These are phyloP conservation scores for Colletotrichum agaves DNA, from an alignment of 2,329 filamentous ascomycete species.

Conservation along the genomic window DNA sequence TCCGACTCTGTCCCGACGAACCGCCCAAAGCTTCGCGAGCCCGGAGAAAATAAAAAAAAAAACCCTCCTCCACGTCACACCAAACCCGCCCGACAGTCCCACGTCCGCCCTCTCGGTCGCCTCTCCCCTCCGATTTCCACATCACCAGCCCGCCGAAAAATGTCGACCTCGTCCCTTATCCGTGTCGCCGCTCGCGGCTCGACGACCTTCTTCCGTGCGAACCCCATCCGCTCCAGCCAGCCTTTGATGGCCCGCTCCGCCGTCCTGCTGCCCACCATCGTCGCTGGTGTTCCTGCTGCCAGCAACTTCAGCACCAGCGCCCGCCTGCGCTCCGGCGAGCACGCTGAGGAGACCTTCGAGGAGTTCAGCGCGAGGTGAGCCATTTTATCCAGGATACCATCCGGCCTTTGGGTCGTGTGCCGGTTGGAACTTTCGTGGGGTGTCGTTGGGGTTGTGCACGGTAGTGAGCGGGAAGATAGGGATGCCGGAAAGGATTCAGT, in stretches of 20 bases:
- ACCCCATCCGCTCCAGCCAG: conserved; percentile 64
- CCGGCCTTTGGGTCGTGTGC: background rate
- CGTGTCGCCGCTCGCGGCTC: conserved; percentile 77
- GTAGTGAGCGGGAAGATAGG: conserved; percentile 22
- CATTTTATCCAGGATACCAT: background rate
- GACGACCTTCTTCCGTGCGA: conserved; percentile 72
- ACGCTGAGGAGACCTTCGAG: conserved; percentile 97
- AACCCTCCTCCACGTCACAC: conserved; percentile 33
- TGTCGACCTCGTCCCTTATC: conserved; percentile 76
- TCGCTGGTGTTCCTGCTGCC: conserved; percentile 57
- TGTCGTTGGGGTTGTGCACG: background rate
- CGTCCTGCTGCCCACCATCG: conserved; percentile 60
- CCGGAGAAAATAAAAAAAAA: conserved; percentile 27
- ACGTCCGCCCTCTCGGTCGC: conserved; percentile 32
- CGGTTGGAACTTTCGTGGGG: background rate
- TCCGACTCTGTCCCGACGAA: conserved; percentile 45
- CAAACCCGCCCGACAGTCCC: conserved; percentile 13
- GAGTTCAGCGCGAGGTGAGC: conserved; percentile 97
- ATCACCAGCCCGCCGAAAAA: conserved; percentile 47
- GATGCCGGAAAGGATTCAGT: conserved; percentile 15
- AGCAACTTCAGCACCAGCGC: conserved; percentile 72
- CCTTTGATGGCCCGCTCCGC: conserved; percentile 66
- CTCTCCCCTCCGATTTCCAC: conserved; percentile 20
- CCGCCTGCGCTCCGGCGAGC: conserved; percentile 65
- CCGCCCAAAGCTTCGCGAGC: conserved; percentile 35